These are phyloP conservation scores for Pinus tabuliformis DNA, from an alignment of 75 land plant genomes.

Conservation along the genomic window DNA sequence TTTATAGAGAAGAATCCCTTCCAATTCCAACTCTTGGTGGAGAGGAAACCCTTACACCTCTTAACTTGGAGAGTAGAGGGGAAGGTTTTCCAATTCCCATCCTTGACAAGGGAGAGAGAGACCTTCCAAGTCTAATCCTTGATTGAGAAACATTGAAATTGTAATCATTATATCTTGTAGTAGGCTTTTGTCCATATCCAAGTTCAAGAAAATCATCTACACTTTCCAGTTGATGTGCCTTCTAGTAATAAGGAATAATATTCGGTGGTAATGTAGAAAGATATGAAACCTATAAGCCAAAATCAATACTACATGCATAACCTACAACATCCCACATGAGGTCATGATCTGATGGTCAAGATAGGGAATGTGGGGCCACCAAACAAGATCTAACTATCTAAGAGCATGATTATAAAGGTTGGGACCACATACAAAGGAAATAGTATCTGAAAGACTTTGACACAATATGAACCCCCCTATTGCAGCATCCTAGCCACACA, in stretches of 20 bases:
- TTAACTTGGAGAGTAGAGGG: neutral
- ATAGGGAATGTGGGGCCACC: neutral
- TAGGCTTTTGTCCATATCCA: conserved; percentile 21
- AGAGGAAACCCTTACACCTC: conserved; percentile 12
- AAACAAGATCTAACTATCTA: neutral
- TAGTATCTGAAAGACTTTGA: too few relatives aligned
- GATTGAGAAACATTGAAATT: conserved; percentile 12
- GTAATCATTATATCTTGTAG: neutral
- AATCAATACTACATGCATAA: neutral
- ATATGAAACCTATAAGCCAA: neutral
- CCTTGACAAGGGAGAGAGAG: conserved; percentile 18
- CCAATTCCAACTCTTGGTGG: conserved; percentile 9
- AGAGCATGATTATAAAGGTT: neutral
- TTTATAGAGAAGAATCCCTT: conserved; percentile 21
- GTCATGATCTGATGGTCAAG: neutral
- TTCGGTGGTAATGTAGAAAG: neutral
- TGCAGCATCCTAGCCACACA: too few relatives aligned
- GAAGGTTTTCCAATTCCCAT: conserved; percentile 11
- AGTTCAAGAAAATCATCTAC: conserved; percentile 28
- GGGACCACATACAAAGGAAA: too few relatives aligned
- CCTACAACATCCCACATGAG: neutral
- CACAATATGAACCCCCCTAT: neutral
- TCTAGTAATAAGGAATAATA: neutral
- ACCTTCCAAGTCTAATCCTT: conserved; percentile 8
- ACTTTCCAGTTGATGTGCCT: conserved; percentile 14